Percentiles rank a stretch among this genome's conserved stretches.
phyloP scores from a whole-genome alignment of 495 filamentous ascomycete genomes.

The Penicillium canescens region DNA sequence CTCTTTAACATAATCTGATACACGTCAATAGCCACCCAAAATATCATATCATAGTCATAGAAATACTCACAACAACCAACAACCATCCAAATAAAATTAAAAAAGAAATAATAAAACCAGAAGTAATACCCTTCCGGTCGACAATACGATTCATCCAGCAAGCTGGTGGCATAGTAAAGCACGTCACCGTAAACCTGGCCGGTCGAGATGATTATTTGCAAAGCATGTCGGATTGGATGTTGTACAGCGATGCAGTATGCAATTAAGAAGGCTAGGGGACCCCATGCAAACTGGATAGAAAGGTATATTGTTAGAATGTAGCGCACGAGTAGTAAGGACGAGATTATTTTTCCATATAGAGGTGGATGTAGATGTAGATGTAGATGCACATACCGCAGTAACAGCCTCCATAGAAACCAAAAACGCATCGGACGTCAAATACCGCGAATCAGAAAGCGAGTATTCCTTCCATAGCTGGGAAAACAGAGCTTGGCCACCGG shows the following conservation, averaged over 20 bases:
- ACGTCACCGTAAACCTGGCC: slow-evolving; percentile 81
- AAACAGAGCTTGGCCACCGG: slow-evolving; percentile 50
- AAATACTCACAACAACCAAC: slow-evolving; percentile 29
- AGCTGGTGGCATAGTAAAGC: slow-evolving; percentile 76
- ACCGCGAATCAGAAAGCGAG: slow-evolving; percentile 73
- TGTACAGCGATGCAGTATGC: slow-evolving; percentile 55
- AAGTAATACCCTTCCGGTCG: slow-evolving; percentile 74
- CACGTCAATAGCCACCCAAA: too few relatives aligned
- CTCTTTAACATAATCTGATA: too few relatives aligned
- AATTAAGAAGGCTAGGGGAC: slow-evolving; percentile 66
- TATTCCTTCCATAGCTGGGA: slow-evolving; percentile 86
- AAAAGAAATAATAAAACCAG: slow-evolving; percentile 75
- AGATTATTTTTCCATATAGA: too few relatives aligned
- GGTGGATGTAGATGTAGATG: too few relatives aligned
- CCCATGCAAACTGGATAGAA: slow-evolving; percentile 56
- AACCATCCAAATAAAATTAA: slow-evolving; percentile 78
- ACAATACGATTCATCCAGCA: slow-evolving; percentile 62
- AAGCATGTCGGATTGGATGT: slow-evolving; percentile 60
- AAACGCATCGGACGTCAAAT: slow-evolving; percentile 69
- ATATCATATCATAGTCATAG: too few relatives aligned
- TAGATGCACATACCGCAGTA: slow-evolving; percentile 44
- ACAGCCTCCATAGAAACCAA: slow-evolving; percentile 76
- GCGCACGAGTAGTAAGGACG: neutral
- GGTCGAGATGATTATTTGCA: slow-evolving; percentile 66
- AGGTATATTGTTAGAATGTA: neutral